Evolutionary conservation across 768 basidiomycete species (phyloP).

Genomic region (Hericium rajendrae): DNA sequence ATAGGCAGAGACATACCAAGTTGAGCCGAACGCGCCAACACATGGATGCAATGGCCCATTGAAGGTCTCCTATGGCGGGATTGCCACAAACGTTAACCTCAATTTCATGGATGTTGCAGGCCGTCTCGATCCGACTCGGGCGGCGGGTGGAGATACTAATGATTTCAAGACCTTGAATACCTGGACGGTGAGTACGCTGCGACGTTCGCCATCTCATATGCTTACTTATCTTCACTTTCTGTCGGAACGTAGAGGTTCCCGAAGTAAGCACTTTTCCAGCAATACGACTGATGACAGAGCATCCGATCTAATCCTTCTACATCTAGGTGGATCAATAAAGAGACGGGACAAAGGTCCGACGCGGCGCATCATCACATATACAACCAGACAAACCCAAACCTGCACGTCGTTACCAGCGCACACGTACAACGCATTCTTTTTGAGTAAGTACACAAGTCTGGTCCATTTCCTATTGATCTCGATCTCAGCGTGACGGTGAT

Average conservation of each 20-base stretch:
- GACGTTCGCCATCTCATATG: neutral
- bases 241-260: constrained; percentile 38
- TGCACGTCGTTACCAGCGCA: constrained; percentile 23
- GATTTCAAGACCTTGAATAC: constrained; percentile 17
- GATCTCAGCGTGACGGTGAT: neutral
- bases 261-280: constrained; percentile 27
- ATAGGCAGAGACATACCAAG: constrained; percentile 32
- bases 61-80: constrained; percentile 22
- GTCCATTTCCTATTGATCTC: neutral
- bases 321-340: constrained; percentile 41
- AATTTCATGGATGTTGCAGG: constrained; percentile 21
- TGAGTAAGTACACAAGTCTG: constrained; percentile 20
- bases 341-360: constrained; percentile 48
- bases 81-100: constrained; percentile 14
- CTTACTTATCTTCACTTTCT: neutral
- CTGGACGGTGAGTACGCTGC: constrained; percentile 15
- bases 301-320: neutral
- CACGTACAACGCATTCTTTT: constrained; percentile 26
- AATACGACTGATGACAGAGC: neutral
- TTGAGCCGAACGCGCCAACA: constrained; percentile 18
- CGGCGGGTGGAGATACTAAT: constrained; percentile 16
- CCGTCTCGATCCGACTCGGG: constrained; percentile 15
- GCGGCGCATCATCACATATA: constrained; percentile 34
- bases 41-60: constrained; percentile 43
- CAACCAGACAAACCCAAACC: constrained; percentile 20